Base-by-base conservation (phyloP, 768 basidiomycete genomes). In the Austroboletus eburneus region DNA sequence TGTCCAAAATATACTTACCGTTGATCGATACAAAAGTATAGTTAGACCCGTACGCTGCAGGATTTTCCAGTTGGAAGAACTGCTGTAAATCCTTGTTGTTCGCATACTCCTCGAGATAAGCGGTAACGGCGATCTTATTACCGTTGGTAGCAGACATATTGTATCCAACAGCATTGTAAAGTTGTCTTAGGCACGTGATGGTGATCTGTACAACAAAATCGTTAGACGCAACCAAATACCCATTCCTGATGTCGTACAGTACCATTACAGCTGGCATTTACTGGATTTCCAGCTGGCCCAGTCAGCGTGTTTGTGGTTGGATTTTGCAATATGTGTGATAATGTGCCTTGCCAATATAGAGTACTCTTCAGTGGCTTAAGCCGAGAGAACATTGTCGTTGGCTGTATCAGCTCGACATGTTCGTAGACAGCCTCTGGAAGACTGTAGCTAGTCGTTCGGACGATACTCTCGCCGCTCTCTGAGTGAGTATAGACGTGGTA, bases 371-470 rank as follows among this genome's bases (percentile, higher is more conserved):
- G 62, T 10, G 62, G 62, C 51, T 71, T 76, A 49, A 67, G 63
- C 47, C 72, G 72, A 33, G 73, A 9, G 16, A 33, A 33, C 32
- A 33, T 33, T 12, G 32, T 33, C 12, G 32, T 33, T 14, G 32
- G 32, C 53, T 85, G 81, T 18, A 86, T 67, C 23, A 85, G 64
- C 36, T 85, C 81, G 47, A 85, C 63, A 55, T 85, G 82, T 4
- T 68, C 63, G 57, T 80, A 73, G 36, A 86, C 65, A 48, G 76
- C 50, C 39, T 69, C 69, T 0, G 84, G 85, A 14, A 87, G 73
- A 55, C 78, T 80, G 67, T 85, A 87, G 48, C 68, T 70, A 12
- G 78, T 80, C 23, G 85, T 82, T 42, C 85, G 76, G 51, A 85
- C 67, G 30, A 84, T 59, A 14, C 69, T 60, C 22, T 79, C 77